A percentile compares a stretch with the other conserved stretches of the same genome.
Conservation (phyloP, 108 stramenopile species). For the Thalassiosira profunda region DNA sequence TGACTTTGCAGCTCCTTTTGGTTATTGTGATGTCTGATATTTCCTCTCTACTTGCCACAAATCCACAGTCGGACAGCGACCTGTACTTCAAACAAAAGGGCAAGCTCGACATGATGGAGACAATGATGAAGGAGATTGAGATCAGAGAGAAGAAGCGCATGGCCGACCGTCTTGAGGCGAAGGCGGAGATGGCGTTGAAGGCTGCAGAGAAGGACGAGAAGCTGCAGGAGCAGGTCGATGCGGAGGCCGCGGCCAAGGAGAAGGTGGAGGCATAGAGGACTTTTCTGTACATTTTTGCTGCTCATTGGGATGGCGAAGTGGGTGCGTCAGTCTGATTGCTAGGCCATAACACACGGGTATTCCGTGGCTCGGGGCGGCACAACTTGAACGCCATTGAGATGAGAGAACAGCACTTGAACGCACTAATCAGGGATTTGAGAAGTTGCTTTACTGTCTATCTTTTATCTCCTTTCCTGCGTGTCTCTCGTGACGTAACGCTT, state of each 20-base stretch:
- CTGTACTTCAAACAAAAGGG: slow-evolving; percentile 84
- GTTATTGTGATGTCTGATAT: background rate
- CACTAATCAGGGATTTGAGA: too few species aligned
- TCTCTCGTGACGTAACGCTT: too few species aligned
- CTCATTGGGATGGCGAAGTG: too few species aligned
- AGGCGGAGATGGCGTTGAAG: slow-evolving; percentile 85
- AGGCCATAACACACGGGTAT: too few species aligned
- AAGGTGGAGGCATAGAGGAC: background rate
- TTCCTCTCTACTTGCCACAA: slow-evolving; percentile 5
- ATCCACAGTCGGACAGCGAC: slow-evolving; percentile 80
- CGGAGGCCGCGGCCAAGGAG: slow-evolving; percentile 38
- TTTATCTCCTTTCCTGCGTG: too few species aligned
- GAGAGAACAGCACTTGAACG: too few species aligned
- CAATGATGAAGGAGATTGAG: slow-evolving; percentile 98
- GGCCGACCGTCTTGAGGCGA: slow-evolving; percentile 95
- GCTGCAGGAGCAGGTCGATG: slow-evolving; percentile 64
- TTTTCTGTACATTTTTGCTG: slow-evolving; percentile 7
- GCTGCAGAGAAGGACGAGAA: slow-evolving; percentile 83
- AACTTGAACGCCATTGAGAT: too few species aligned
- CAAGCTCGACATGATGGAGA: slow-evolving; percentile 96
- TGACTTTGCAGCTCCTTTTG: background rate
- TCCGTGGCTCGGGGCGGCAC: too few species aligned
- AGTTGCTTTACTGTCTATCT: too few species aligned
- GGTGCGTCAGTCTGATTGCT: too few species aligned
- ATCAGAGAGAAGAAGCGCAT: slow-evolving; percentile 98